phyloP scores from a whole-genome alignment of 805 yeast genomes.

The Candida koratica region DNA sequence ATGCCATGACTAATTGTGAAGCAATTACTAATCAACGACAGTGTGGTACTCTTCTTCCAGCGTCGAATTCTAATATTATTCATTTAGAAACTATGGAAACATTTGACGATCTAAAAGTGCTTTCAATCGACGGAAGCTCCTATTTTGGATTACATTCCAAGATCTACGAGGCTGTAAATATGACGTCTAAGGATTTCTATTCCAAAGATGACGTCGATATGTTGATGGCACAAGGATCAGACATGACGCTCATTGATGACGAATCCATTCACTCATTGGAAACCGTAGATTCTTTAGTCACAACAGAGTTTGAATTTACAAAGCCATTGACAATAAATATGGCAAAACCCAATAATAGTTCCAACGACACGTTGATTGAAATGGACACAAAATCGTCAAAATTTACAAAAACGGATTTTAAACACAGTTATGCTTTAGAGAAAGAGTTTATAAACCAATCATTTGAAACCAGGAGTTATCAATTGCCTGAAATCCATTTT shows the following conservation, averaged over 20 bases:
- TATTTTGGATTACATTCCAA: slow-evolving; percentile 55
- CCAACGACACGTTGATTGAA: no score
- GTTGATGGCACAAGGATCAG: slow-evolving; percentile 17
- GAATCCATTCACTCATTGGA: slow-evolving; percentile 3
- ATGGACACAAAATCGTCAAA: no score
- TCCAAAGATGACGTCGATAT: slow-evolving; percentile 26
- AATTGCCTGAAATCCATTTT: slow-evolving; percentile 7
- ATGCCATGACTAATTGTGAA: slow-evolving; percentile 29
- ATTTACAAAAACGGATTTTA: background rate
- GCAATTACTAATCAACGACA: slow-evolving; percentile 39
- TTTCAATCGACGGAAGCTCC: slow-evolving; percentile 53
- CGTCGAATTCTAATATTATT: slow-evolving; percentile 49
- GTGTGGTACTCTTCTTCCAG: slow-evolving; percentile 62
- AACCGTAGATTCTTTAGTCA: slow-evolving; percentile 3
- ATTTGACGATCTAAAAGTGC: slow-evolving; percentile 33
- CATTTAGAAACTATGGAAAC: slow-evolving; percentile 38
- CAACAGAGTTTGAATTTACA: slow-evolving; percentile 10
- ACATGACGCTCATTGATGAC: slow-evolving; percentile 17
- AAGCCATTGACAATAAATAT: slow-evolving; percentile 15
- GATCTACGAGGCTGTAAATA: slow-evolving; percentile 29
- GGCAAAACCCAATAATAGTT: no score
- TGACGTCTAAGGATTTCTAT: slow-evolving; percentile 22
- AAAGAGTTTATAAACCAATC: background rate
- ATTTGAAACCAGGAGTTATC: slow-evolving; percentile 4
- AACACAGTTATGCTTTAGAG: background rate